Conservation (phyloP, 2,329 filamentous ascomycete genomes). For the Trichophyton verrucosum region DNA sequence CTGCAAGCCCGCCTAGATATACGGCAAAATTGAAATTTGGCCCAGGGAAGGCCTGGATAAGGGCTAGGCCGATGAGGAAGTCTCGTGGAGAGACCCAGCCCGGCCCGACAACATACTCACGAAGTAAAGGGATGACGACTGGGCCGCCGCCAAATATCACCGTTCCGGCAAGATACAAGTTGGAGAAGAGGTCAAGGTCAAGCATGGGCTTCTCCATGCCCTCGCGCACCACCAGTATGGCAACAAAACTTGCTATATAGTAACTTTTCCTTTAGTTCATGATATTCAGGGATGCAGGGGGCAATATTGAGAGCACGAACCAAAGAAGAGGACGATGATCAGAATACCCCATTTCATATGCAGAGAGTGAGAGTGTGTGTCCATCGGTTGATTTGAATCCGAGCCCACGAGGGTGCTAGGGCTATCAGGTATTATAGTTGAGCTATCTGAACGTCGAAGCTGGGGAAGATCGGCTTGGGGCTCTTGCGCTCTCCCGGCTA, state of each 20-base stretch:
- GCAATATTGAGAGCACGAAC: conserved; percentile 17
- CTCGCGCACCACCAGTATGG: conserved; percentile 41
- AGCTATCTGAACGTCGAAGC: neutral
- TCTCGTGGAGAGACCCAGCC: conserved; percentile 60
- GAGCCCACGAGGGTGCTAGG: neutral
- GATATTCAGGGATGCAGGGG: neutral
- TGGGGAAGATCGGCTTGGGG: neutral
- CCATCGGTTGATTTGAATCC: neutral
- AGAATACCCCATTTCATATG: conserved; percentile 13
- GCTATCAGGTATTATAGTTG: neutral
- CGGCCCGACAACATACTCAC: conserved; percentile 50
- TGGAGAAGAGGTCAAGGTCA: conserved; percentile 52
- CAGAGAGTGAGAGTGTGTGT: conserved; percentile 12
- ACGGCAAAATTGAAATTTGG: conserved; percentile 44
- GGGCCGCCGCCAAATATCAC: conserved; percentile 54
- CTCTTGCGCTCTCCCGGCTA: conserved; percentile 7
- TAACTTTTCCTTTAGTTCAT: neutral
- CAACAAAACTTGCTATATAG: conserved; percentile 40
- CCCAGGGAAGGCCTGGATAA: conserved; percentile 58
- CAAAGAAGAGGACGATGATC: conserved; percentile 39
- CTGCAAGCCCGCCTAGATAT: conserved; percentile 42
- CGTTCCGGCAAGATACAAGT: conserved; percentile 62
- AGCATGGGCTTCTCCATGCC: conserved; percentile 32
- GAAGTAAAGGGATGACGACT: conserved; percentile 51
- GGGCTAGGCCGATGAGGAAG: conserved; percentile 59